Base-by-base conservation (phyloP, 495 filamentous ascomycete genomes). In the Corynascus novoguineensis region DNA sequence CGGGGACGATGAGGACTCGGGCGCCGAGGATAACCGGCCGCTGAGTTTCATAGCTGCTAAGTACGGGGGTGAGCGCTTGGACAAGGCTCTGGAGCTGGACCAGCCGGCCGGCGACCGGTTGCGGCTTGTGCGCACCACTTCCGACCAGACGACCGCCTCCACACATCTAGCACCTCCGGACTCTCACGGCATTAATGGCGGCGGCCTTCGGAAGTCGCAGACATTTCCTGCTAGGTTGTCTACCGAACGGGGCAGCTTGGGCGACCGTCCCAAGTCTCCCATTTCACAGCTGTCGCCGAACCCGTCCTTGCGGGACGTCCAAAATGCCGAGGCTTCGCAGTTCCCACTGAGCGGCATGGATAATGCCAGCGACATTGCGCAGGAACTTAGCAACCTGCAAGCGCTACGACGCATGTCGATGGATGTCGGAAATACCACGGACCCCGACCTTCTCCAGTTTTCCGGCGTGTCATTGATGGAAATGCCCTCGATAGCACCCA, bases 401-500 rank as follows among this genome's bases (percentile, higher is more conserved):
- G 93, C 95, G 12, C 82, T 99, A 56, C 85, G 93, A 59, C 86
- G 93, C 55, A 92, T 99, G 89, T 97, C 93, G 15, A 97, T 99
- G 95, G 92, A 97, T 71, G 93, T 95, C 14, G 87, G 88, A 52
- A 88, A 86, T 38, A 83, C 86, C n/a, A 84, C 82, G 53, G 93
- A 99, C 68, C 93, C 93, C 5, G 93, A 99, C 70, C 77, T 99
- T 51, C 90, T 95, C 31, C 86, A 86, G 12, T 96, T 93, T 72
- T 83, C 82, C 53, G 71, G 72, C 41, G 72, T 80, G 59, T 78
- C 78, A 14, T 62, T 83, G 19, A 74, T 81, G 64, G 76, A 80
- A 29, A 82, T 89, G 62, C 86, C 91, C 1, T 82, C 89, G 4
- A 77, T 84, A 57, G 83, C 91, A 7, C 89, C 91, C 9, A 84